phyloP scores from a whole-genome alignment of 257 asterid genomes.

The Nicotiana otophora region DNA sequence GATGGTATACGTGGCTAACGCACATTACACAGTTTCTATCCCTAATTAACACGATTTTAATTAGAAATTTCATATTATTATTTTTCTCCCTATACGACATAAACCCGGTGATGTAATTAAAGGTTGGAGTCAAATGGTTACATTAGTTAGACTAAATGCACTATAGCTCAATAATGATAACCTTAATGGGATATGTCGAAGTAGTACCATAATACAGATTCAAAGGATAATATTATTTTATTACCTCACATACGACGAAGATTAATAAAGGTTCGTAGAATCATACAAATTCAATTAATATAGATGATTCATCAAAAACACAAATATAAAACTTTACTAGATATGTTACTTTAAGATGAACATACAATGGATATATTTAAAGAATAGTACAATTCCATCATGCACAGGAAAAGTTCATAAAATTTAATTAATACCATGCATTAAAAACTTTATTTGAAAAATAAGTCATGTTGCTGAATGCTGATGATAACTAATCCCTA shows the following conservation, averaged over 20 bases:
- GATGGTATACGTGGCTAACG: conserved; percentile 27
- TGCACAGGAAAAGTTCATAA: conserved; percentile 28
- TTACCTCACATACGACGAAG: conserved; percentile 7
- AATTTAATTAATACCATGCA: background rate
- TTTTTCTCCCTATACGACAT: background rate
- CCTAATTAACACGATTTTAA: background rate
- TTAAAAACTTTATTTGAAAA: background rate
- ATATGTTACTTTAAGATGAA: conserved; percentile 16
- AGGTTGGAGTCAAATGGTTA: background rate
- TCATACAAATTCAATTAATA: conserved; percentile 11
- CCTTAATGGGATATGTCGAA: background rate
- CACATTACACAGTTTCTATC: background rate
- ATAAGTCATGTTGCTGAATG: background rate
- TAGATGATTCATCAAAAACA: conserved; percentile 13
- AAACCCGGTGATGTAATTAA: background rate
- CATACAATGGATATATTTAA: background rate
- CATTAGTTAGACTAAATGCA: background rate
- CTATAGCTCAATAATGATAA: background rate
- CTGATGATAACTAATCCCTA: conserved; percentile 10
- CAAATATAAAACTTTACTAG: conserved; percentile 3
- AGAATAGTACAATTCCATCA: background rate
- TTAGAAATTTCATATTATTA: background rate
- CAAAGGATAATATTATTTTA: background rate
- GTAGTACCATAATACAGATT: background rate
- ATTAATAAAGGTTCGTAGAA: conserved; percentile 5